Conservation (phyloP, 176 grass and related monocot species). For the Phoenix roebelenii region DNA sequence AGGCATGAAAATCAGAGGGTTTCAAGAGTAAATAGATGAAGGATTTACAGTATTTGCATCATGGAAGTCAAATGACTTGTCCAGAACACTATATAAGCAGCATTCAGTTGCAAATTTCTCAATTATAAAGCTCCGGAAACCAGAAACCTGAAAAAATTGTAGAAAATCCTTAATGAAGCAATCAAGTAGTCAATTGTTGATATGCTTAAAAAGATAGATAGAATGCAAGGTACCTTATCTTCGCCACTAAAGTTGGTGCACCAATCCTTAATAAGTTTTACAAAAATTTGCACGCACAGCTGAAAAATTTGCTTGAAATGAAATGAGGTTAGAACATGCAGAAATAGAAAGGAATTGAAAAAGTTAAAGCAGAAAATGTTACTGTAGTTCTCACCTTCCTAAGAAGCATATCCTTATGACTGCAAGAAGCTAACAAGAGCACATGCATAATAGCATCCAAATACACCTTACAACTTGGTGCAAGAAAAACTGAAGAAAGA, state of each 20-base stretch:
- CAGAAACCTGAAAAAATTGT: slow-evolving; percentile 54
- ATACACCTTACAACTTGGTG: slow-evolving; percentile 54
- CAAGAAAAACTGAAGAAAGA: slow-evolving; percentile 71
- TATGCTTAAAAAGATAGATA: not conserved
- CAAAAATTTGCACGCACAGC: slow-evolving; percentile 88
- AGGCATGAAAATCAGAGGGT: no score
- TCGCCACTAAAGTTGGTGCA: slow-evolving; percentile 51
- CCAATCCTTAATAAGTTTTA: slow-evolving; percentile 92
- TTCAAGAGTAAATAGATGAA: not conserved
- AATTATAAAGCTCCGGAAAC: slow-evolving; percentile 84
- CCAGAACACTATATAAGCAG: slow-evolving; percentile 90
- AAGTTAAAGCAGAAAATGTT: no score
- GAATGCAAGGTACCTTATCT: slow-evolving; percentile 52
- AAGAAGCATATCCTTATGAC: slow-evolving; percentile 82
- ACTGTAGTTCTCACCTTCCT: slow-evolving; percentile 40
- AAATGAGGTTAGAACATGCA: no score
- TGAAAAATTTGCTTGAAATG: slow-evolving; percentile 29
- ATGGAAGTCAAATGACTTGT: slow-evolving; percentile 83
- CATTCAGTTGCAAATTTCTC: slow-evolving; percentile 75
- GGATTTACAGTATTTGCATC: slow-evolving; percentile 83
- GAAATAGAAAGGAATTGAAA: no score
- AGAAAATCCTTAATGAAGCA: no score
- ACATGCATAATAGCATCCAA: slow-evolving; percentile 69
- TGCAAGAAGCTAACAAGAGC: slow-evolving; percentile 70
- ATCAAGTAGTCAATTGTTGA: no score